Evolutionary conservation across 768 basidiomycete species (phyloP), one percentile per base, ranked within the genome.

Genomic region (Podaxis sp.): DNA sequence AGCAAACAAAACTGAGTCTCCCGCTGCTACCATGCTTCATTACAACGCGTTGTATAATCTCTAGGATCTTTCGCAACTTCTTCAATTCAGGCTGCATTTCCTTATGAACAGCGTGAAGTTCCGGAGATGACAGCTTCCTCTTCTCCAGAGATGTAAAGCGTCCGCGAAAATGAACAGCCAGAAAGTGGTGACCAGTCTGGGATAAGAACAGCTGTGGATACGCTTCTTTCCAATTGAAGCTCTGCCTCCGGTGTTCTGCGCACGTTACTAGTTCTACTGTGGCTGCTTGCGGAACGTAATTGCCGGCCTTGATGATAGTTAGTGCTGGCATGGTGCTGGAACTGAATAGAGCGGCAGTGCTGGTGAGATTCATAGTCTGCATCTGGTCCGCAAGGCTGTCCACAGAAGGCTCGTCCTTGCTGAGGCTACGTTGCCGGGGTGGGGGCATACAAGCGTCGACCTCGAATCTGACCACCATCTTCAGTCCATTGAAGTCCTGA

Each of bases 171-270:
- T 91, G 89, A 44, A 80, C 72, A 0, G 81, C 89, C 56, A 89
- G 72, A 67, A 82, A 85, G 61, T 85, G 77, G 64, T 83, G 79
- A 1, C 79, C 72, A 0, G 87, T 90, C 67, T 87, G 85, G 5
- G 90, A 89, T 57, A 91, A 79, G 68, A 81, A 86, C 11, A 90
- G 71, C 67, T 90, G 89, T 0, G 85, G 82, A 68, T 84, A 89
- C 1, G 75, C 72, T 11, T 88, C 86, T 28, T 66, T 73, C 87
- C 87, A 90, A 65, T 87, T 75, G 61, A 75, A 74, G 21, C 55
- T 35, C 59, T 61, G 38, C 68, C 65, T 50, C 67, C 73, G 14
- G 57, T 68, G 51, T 28, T 70, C 66, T 5, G 77, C 74, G 37
- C 77, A 75, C 2, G 83, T 83, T 16, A 75, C 76, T 18, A 83